Conservation (phyloP, 2,329 filamentous ascomycete species). For the Aspergillus carbonarius region DNA sequence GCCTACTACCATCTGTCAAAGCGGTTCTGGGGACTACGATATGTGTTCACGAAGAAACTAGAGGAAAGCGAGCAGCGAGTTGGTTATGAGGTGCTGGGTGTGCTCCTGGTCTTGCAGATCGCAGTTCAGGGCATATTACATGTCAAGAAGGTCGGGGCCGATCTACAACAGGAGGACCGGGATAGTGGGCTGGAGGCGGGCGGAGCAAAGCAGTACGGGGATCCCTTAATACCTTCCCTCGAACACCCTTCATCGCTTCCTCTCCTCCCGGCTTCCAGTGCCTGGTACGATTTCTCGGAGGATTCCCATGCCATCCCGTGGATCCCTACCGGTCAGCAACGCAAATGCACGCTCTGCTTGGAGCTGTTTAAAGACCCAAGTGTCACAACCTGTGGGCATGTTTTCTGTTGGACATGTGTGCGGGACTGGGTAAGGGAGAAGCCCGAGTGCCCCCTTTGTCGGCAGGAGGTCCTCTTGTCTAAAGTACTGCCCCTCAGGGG, state of each 20-base stretch:
- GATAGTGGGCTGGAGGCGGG: constrained; percentile 15
- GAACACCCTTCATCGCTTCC: constrained; percentile 40
- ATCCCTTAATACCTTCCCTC: constrained; percentile 31
- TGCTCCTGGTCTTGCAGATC: constrained; percentile 83
- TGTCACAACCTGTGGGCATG: constrained; percentile 89
- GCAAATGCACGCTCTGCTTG: constrained; percentile 91
- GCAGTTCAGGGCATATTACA: constrained; percentile 82
- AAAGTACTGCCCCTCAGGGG: constrained; percentile 78
- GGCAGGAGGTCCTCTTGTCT: constrained; percentile 77
- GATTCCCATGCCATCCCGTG: constrained; percentile 70
- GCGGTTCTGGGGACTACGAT: constrained; percentile 78
- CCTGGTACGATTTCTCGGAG: constrained; percentile 67
- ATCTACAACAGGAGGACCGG: constrained; percentile 41
- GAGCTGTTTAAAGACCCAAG: constrained; percentile 89
- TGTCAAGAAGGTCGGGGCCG: constrained; percentile 60
- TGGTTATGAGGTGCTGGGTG: constrained; percentile 91
- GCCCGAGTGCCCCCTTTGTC: constrained; percentile 91
- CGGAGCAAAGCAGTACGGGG: constrained; percentile 16
- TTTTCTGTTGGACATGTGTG: constrained; percentile 97
- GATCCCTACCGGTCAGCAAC: constrained; percentile 75
- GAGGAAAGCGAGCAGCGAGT: constrained; percentile 66
- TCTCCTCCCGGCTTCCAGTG: constrained; percentile 42
- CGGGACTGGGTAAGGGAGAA: constrained; percentile 94
- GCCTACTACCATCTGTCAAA: constrained; percentile 95
- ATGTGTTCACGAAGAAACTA: constrained; percentile 85